Evolutionary conservation across 2,329 filamentous ascomycete species (phyloP).

Genomic region (Coniochaeta ligniaria): DNA sequence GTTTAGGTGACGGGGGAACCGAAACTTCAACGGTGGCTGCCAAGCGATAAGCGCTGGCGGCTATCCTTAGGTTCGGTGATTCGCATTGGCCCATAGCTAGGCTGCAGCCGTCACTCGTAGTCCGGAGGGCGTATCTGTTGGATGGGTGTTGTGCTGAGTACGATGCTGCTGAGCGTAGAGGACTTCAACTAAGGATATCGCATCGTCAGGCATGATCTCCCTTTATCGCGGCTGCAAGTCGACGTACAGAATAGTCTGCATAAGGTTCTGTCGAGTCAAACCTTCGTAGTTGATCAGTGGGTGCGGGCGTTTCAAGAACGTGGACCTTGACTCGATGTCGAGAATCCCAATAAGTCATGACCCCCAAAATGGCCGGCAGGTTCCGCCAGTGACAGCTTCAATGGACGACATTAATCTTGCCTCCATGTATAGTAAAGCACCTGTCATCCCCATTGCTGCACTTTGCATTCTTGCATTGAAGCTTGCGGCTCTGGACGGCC

Average conservation of each 20-base stretch:
- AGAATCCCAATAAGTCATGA: background rate
- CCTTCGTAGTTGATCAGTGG: background rate
- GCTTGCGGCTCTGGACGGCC: too few relatives aligned
- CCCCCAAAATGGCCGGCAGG: background rate
- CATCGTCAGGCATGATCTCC: too few relatives aligned
- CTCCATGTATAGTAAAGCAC: background rate
- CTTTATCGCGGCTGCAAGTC: too few relatives aligned
- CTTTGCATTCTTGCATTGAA: too few relatives aligned
- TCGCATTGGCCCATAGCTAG: background rate
- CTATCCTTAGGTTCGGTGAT: background rate
- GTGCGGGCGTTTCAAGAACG: background rate
- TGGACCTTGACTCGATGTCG: background rate
- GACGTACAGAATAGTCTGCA: too few relatives aligned
- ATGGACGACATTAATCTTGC: background rate
- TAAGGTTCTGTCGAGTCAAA: too few relatives aligned
- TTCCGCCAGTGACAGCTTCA: background rate
- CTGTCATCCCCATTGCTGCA: too few relatives aligned
- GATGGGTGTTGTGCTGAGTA: background rate
- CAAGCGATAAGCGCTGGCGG: too few relatives aligned
- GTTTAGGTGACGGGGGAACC: background rate
- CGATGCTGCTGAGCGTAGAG: background rate
- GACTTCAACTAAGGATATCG: background rate
- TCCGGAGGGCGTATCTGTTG: background rate
- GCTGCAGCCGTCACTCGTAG: background rate
- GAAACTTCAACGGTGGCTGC: background rate